Evolutionary conservation across 2,329 filamentous ascomycete genomes (phyloP).

Genomic region (Cladosporium sp.): DNA sequence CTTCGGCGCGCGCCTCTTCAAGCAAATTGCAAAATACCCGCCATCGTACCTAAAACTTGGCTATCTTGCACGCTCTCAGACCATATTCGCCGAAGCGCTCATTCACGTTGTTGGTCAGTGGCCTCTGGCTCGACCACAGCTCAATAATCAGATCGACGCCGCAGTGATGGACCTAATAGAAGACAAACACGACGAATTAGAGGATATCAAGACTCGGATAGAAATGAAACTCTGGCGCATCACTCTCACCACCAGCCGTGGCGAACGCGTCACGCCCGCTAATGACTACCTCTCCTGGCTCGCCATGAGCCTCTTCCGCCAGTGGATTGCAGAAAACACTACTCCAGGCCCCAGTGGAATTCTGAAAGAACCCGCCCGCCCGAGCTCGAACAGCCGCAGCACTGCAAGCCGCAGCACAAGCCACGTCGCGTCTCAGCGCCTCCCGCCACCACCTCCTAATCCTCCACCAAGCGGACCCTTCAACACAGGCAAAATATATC

Average conservation of each 20-base stretch:
- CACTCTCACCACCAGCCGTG: slow-evolving; percentile 72
- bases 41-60: slow-evolving; percentile 88
- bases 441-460: slow-evolving; percentile 25
- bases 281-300: slow-evolving; percentile 89
- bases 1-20: slow-evolving; percentile 88
- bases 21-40: slow-evolving; percentile 94
- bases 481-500: slow-evolving; percentile 71
- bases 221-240: slow-evolving; percentile 82
- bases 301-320: slow-evolving; percentile 80
- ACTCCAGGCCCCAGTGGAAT: slow-evolving; percentile 65
- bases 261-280: slow-evolving; percentile 77
- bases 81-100: slow-evolving; percentile 74
- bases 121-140: slow-evolving; percentile 76
- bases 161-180: slow-evolving; percentile 85
- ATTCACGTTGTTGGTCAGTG: slow-evolving; percentile 95
- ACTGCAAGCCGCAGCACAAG: slow-evolving; percentile 19
- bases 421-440: slow-evolving; percentile 34
- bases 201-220: slow-evolving; percentile 75
- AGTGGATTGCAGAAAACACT: slow-evolving; percentile 91
- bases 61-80: slow-evolving; percentile 78
- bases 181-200: slow-evolving; percentile 90
- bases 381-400: slow-evolving; percentile 7
- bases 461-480: slow-evolving; percentile 38
- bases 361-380: slow-evolving; percentile 38
- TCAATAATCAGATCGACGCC: slow-evolving; percentile 72